Evolutionary conservation across 2,329 filamentous ascomycete genomes (phyloP).

Genomic region (Sporothrix protearum): DNA sequence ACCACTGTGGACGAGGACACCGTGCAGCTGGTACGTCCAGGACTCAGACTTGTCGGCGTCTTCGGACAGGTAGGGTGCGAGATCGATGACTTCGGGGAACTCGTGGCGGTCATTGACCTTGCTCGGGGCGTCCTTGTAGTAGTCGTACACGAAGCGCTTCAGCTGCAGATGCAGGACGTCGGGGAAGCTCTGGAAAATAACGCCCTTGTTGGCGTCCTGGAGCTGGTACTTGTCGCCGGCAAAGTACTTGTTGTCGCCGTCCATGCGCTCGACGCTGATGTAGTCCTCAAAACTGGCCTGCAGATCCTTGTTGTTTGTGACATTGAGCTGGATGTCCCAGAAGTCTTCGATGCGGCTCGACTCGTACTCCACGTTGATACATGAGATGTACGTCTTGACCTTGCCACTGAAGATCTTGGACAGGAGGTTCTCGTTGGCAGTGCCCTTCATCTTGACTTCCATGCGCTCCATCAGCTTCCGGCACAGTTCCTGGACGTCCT

Average conservation of each 20-base stretch:
- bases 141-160: constrained; percentile 97
- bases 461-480: constrained; percentile 96
- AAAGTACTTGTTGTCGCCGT: constrained; percentile 98
- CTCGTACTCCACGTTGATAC: constrained; percentile 97
- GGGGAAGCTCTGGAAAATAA: constrained; percentile 94
- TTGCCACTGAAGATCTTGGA: constrained; percentile 93
- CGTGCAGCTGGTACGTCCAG: constrained; percentile 89
- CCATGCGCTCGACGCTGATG: constrained; percentile 91
- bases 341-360: constrained; percentile 95
- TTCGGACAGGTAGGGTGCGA: constrained; percentile 79
- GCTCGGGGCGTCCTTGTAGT: constrained; percentile 95
- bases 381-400: constrained; percentile 97
- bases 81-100: constrained; percentile 80
- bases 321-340: constrained; percentile 98
- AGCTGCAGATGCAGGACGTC: constrained; percentile 91
- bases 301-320: constrained; percentile 86
- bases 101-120: constrained; percentile 95
- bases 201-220: constrained; percentile 95
- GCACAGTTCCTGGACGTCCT: constrained; percentile 95
- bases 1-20: constrained; percentile 92
- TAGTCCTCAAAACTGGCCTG: constrained; percentile 96
- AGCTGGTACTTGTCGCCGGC: constrained; percentile 85
- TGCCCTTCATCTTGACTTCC: constrained; percentile 98
- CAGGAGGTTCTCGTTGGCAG: constrained; percentile 81
- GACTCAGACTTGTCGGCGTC: constrained; percentile 83